These are phyloP conservation scores for Microcyclospora pomicola DNA, from an alignment of 2,329 filamentous ascomycete species.

Conservation along the genomic window DNA sequence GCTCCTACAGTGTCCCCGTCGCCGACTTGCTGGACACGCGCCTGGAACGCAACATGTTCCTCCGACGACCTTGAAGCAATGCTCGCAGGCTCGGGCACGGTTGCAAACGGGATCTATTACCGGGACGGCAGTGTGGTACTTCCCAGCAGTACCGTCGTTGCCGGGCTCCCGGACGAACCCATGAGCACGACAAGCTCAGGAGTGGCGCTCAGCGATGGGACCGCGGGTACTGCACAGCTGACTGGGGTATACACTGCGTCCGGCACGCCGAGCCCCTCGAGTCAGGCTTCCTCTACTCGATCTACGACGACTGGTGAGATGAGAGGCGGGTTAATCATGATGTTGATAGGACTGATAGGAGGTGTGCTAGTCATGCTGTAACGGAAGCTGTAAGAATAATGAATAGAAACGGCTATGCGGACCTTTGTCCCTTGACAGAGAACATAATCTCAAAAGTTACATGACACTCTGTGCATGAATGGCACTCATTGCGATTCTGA, in stretches of 20 bases:
- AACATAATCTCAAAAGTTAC: too few relatives aligned
- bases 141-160: conserved; percentile 20
- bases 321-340: too few relatives aligned
- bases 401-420: too few relatives aligned
- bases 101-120: conserved; percentile 48
- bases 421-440: too few relatives aligned
- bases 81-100: conserved; percentile 36
- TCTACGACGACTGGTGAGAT: too few relatives aligned
- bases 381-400: too few relatives aligned
- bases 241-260: conserved; percentile 27
- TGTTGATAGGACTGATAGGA: too few relatives aligned
- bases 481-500: too few relatives aligned
- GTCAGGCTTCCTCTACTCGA: conserved; percentile 18
- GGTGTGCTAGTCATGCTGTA: too few relatives aligned
- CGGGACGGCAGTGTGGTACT: conserved; percentile 25
- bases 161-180: conserved; percentile 21
- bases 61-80: conserved; percentile 37
- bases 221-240: conserved; percentile 7
- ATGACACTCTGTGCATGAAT: too few relatives aligned
- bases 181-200: conserved; percentile 8
- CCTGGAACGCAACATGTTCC: conserved; percentile 38
- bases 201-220: conserved; percentile 4
- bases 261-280: conserved; percentile 20
- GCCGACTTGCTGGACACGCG: conserved; percentile 48
- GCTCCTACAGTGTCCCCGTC: conserved; percentile 30